A percentile compares a stretch with the other conserved stretches of the same genome.
phyloP scores from a whole-genome alignment of 78 protist species.

The Chrysochromulina tobinii region DNA sequence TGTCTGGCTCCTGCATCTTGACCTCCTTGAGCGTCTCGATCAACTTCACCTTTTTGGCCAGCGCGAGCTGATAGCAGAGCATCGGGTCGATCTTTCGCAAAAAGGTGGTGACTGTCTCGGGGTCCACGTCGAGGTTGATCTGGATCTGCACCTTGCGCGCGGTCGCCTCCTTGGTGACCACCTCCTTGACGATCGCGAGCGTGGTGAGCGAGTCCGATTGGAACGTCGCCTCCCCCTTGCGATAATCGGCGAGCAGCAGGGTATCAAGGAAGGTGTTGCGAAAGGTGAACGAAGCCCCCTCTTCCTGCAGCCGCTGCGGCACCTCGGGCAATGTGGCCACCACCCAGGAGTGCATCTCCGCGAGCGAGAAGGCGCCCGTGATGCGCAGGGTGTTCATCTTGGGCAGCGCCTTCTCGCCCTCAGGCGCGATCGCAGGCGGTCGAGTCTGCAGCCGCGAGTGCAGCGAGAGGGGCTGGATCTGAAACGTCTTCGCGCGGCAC shows the following conservation, averaged over 20 bases:
- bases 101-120: neutral
- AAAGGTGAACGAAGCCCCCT: conserved; percentile 6
- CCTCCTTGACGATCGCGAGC: conserved; percentile 52
- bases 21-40: conserved; percentile 48
- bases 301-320: conserved; percentile 16
- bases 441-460: conserved; percentile 12
- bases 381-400: neutral
- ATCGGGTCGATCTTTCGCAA: neutral
- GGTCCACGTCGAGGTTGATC: neutral
- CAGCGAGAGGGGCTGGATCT: conserved; percentile 46
- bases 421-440: neutral
- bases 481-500: neutral
- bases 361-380: conserved; percentile 37
- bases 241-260: neutral
- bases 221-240: conserved; percentile 32
- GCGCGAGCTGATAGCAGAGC: conserved; percentile 28
- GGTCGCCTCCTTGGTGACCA: conserved; percentile 40
- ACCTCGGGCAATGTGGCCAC: conserved; percentile 19
- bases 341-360: conserved; percentile 53
- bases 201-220: conserved; percentile 34
- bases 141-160: conserved; percentile 23
- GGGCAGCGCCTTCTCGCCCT: neutral
- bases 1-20: conserved; percentile 34
- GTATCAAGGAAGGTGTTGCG: conserved; percentile 28
- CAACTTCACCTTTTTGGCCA: conserved; percentile 25